Evolutionary conservation across 2,329 filamentous ascomycete species (phyloP).

Genomic region (Sclerotinia minor): DNA sequence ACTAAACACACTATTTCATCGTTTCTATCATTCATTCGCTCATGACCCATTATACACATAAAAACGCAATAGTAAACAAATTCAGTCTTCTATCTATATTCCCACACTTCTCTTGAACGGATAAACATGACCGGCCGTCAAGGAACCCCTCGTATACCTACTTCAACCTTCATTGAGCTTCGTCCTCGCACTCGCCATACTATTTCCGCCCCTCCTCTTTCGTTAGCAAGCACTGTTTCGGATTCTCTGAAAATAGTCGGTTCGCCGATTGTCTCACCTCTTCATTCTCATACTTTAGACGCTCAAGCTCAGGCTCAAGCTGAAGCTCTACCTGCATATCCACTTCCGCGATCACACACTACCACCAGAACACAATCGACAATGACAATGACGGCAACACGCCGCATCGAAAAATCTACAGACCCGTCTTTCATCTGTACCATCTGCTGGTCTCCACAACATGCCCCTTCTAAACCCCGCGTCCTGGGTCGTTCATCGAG

Average conservation of each 20-base stretch:
- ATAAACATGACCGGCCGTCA: slow-evolving; percentile 17
- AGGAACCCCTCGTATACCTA: slow-evolving; percentile 15
- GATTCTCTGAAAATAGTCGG: background rate
- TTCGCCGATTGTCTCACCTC: background rate
- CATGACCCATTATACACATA: background rate
- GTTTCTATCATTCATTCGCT: background rate
- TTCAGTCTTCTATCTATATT: background rate
- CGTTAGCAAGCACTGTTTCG: background rate
- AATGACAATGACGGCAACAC: background rate
- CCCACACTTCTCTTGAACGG: background rate
- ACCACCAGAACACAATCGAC: background rate
- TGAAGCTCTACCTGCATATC: background rate
- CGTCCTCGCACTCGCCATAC: slow-evolving; percentile 19
- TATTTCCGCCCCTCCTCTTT: slow-evolving; percentile 2
- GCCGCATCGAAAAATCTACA: background rate
- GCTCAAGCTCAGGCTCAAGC: background rate
- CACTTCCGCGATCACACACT: background rate
- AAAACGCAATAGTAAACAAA: background rate
- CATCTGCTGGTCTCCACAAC: slow-evolving; percentile 52
- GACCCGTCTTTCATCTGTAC: slow-evolving; percentile 53
- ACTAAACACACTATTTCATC: slow-evolving; percentile 1
- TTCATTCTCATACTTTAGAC: background rate
- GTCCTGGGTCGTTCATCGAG: slow-evolving; percentile 50
- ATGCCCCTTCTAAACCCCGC: slow-evolving; percentile 42
- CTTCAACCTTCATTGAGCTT: slow-evolving; percentile 11